Evolutionary conservation across 768 basidiomycete species (phyloP).

Genomic region (Serendipita indica): DNA sequence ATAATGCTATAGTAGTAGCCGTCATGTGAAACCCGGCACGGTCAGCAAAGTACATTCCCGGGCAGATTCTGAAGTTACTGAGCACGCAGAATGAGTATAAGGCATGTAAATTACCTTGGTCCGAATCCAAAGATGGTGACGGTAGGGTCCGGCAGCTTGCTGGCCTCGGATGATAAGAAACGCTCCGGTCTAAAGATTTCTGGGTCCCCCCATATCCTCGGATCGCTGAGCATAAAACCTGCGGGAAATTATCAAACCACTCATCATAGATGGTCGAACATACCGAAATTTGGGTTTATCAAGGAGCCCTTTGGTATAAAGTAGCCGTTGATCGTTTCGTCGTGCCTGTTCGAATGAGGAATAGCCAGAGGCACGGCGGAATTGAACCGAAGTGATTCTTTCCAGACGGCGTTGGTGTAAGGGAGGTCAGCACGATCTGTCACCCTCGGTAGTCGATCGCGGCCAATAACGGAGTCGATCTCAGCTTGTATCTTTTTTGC

Average conservation of each 20-base stretch:
- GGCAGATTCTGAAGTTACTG: not conserved
- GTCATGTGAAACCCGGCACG: not conserved
- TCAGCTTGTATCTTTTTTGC: constrained; percentile 4
- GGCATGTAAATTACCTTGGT: not conserved
- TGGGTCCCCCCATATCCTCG: constrained; percentile 17
- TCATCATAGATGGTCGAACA: not conserved
- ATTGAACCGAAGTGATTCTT: not conserved
- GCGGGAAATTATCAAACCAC: not conserved
- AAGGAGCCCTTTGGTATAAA: constrained; percentile 16
- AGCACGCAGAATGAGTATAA: not conserved
- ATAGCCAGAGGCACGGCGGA: not conserved
- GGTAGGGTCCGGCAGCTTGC: not conserved
- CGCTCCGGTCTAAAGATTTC: constrained; percentile 20
- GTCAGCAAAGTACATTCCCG: not conserved
- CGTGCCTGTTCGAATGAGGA: not conserved
- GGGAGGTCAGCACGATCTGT: not conserved
- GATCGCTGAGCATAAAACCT: constrained; percentile 20
- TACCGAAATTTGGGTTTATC: constrained; percentile 20
- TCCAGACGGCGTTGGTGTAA: not conserved
- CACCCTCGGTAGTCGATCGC: not conserved
- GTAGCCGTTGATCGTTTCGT: constrained; percentile 3
- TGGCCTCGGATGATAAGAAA: constrained; percentile 15
- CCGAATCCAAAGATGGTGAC: not conserved
- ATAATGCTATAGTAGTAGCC: not conserved
- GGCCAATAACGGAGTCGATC: not conserved